Evolutionary conservation across 257 asterid genomes (phyloP), one percentile per base, ranked within the genome.

Genomic region (Cordia subcordata): DNA sequence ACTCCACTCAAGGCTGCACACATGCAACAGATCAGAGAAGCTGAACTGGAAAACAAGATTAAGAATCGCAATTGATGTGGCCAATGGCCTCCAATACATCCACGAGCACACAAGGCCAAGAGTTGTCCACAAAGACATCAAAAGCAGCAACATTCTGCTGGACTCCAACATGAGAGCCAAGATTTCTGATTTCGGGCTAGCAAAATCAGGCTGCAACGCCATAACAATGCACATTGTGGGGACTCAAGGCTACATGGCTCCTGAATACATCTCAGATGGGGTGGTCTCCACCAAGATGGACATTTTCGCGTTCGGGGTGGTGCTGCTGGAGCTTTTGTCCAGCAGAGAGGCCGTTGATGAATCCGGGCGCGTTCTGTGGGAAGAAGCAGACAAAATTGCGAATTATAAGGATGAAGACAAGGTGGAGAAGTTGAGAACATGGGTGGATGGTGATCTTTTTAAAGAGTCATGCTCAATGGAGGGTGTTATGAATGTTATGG

Each of bases 161-260:
- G 99, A 93, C 78, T 50, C 96, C 10, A 86, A 61, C 76, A 86
- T 89, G 97, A 55, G 97, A 10, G 99, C 97, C 65, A 89, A 93
- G 58, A 84, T 89, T 10, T 96, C 96, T 11, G 88, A 93, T 78
- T 93, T 93, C 1, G 99, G 99, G 18, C 78, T 93, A 0, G 97
- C 97, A 0, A 86, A 83, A 63, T 85, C 97, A 0, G 99, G 99
- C 8, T 77, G 85, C 88, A 93, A 93, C 16, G 97, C 99, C 63
- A 85, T 93, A 64, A 89, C 99, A 3, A 89, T 83, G 95, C 97
- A 93, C 84, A 89, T 89, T 35, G 99, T 89, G 0, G 99, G 99
- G 19, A 86, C 96, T 3, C 96, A 93, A 40, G 99, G 99, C 27
- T 86, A 89, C 81, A 83, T 93, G 1, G 81, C 97, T 32, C 96